Conservation (phyloP, 768 basidiomycete species). For the Hysterangium stoloniferum region DNA sequence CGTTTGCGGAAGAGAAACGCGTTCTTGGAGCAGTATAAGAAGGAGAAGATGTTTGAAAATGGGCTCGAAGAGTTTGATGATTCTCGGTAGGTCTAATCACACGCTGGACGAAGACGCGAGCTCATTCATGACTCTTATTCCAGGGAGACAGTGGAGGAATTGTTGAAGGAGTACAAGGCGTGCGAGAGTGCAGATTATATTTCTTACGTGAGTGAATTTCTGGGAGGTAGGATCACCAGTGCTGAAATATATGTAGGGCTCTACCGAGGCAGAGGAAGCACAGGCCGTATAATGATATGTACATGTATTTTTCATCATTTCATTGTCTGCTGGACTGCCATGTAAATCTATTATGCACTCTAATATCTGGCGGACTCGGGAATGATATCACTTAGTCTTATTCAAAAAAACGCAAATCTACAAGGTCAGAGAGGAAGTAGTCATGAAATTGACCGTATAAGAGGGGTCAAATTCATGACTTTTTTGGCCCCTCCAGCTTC, state of each 20-base stretch:
- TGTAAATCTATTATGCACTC: background rate
- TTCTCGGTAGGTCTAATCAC: conserved; percentile 54
- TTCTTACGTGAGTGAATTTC: conserved; percentile 51
- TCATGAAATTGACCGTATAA: conserved; percentile 10
- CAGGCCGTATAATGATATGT: background rate
- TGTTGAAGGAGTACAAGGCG: conserved; percentile 91
- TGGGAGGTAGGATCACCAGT: background rate
- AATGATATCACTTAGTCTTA: no score
- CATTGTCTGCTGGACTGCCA: background rate
- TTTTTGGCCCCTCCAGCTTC: conserved; percentile 74
- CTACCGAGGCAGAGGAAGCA: conserved; percentile 3
- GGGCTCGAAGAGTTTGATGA: conserved; percentile 95
- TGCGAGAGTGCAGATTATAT: conserved; percentile 96
- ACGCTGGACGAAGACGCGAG: background rate
- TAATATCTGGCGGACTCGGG: no score
- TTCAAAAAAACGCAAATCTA: background rate
- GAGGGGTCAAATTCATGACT: conserved; percentile 45
- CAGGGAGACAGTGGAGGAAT: conserved; percentile 79
- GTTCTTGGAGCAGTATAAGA: conserved; percentile 96
- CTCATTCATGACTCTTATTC: conserved; percentile 2
- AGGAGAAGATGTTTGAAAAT: conserved; percentile 92
- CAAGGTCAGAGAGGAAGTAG: background rate
- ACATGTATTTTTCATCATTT: background rate
- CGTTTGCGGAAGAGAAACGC: conserved; percentile 80
- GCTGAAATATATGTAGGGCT: background rate